These are phyloP conservation scores for Umbilicus rupestris DNA, from an alignment of 164 flowering plant genomes.

Conservation along the genomic window DNA sequence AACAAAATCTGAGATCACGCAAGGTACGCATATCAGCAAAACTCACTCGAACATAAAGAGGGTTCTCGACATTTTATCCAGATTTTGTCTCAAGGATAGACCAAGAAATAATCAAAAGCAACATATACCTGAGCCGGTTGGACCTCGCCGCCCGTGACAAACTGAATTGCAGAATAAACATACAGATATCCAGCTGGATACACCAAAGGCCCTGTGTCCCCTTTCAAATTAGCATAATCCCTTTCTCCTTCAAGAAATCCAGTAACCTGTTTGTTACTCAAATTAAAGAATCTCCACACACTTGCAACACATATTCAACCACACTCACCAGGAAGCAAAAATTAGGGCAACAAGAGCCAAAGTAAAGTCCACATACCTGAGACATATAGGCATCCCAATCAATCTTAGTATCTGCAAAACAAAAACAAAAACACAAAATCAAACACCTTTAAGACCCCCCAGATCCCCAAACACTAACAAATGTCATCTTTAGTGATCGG, in stretches of 20 bases:
- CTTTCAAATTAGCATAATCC: slow-evolving; percentile 69
- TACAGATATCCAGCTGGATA: slow-evolving; percentile 97
- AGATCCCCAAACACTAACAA: neutral
- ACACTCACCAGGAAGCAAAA: slow-evolving; percentile 8
- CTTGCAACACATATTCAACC: neutral
- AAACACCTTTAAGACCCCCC: slow-evolving; percentile 2
- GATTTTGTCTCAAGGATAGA: too few species aligned
- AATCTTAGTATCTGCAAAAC: slow-evolving; percentile 76
- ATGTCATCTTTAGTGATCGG: neutral
- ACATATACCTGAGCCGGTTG: slow-evolving; percentile 74
- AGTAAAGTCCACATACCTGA: slow-evolving; percentile 36
- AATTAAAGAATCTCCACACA: neutral
- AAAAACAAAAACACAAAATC: slow-evolving; percentile 11
- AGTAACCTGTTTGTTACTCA: slow-evolving; percentile 38
- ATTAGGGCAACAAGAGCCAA: neutral
- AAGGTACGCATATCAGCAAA: neutral
- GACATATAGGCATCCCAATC: slow-evolving; percentile 99
- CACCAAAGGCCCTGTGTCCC: slow-evolving; percentile 93
- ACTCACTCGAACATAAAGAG: neutral
- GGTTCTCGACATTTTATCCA: too few species aligned
- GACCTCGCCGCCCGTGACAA: slow-evolving; percentile 68
- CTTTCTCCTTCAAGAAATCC: slow-evolving; percentile 93
- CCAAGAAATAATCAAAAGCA: neutral
- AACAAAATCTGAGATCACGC: slow-evolving; percentile 63
- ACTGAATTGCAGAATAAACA: slow-evolving; percentile 70